Conservation (phyloP, 2,329 filamentous ascomycete species). For the Trichoderma sp. region DNA sequence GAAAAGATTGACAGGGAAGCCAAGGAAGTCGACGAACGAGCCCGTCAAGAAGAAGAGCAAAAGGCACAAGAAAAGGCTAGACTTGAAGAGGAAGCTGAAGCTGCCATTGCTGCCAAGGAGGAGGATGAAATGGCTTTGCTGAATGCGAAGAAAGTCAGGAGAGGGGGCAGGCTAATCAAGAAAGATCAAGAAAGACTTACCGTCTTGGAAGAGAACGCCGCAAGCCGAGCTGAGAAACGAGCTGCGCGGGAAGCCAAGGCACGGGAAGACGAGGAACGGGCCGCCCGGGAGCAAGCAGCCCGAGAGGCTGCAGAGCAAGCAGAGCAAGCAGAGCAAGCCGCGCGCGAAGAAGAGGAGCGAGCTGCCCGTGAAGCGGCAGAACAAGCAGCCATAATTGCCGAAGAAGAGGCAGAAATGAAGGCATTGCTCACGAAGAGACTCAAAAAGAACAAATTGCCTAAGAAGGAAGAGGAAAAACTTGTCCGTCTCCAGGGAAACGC, state of each 20-base stretch:
- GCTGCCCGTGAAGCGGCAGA: conserved; percentile 22
- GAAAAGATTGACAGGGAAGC: conserved; percentile 40
- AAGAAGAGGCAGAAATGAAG: conserved; percentile 40
- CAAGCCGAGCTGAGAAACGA: conserved; percentile 6
- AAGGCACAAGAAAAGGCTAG: conserved; percentile 24
- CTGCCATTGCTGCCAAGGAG: conserved; percentile 30
- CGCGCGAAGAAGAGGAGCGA: conserved; percentile 20
- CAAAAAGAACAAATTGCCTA: conserved; percentile 45
- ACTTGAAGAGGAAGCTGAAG: conserved; percentile 27
- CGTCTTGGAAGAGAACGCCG: background rate
- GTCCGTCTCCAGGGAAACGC: conserved; percentile 36
- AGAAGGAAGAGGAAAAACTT: conserved; percentile 46
- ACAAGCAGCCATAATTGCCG: conserved; percentile 22
- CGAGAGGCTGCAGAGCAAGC: conserved; percentile 22
- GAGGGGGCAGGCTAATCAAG: background rate
- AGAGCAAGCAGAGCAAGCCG: conserved; percentile 16
- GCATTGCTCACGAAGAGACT: conserved; percentile 47
- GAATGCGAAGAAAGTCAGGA: conserved; percentile 29
- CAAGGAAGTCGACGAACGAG: conserved; percentile 33
- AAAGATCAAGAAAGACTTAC: conserved; percentile 19
- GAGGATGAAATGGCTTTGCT: conserved; percentile 40
- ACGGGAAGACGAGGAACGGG: conserved; percentile 12
- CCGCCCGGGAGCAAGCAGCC: conserved; percentile 17
- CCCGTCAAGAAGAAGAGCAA: conserved; percentile 22
- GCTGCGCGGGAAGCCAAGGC: conserved; percentile 10